phyloP scores from a whole-genome alignment of 2,329 filamentous ascomycete species.

The Elsinoe arachidis region DNA sequence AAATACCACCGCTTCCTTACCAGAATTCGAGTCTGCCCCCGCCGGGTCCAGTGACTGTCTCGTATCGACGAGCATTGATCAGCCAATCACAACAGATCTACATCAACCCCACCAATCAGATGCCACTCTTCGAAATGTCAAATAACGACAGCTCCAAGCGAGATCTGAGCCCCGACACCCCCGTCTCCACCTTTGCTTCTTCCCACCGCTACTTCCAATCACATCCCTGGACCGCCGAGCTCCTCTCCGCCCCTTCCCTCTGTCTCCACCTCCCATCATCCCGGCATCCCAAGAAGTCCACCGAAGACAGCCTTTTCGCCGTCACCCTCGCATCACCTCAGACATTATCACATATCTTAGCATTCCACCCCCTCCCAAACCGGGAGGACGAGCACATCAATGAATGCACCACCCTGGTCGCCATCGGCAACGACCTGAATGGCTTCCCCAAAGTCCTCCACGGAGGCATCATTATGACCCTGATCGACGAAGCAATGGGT shows the following conservation, averaged over 20 bases:
- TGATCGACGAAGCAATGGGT: constrained; percentile 53
- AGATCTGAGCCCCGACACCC: neutral
- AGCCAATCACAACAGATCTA: neutral
- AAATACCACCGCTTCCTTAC: neutral
- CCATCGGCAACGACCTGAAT: constrained; percentile 45
- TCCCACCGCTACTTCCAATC: constrained; percentile 20
- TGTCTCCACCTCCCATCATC: constrained; percentile 31
- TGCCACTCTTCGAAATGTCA: neutral
- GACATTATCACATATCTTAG: constrained; percentile 41
- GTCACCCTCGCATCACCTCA: constrained; percentile 43
- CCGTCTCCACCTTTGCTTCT: neutral
- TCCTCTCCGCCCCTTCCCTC: constrained; percentile 29
- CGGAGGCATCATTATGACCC: constrained; percentile 48
- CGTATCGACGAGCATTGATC: neutral
- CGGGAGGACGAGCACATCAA: constrained; percentile 23
- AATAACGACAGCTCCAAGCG: neutral
- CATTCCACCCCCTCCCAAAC: constrained; percentile 34
- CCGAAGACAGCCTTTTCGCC: constrained; percentile 47
- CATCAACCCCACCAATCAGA: neutral
- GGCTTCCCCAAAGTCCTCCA: constrained; percentile 47
- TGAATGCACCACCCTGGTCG: constrained; percentile 33
- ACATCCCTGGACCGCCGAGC: constrained; percentile 26
- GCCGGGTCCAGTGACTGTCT: neutral
- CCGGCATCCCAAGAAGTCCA: constrained; percentile 30
- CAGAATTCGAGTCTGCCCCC: neutral